phyloP scores from a whole-genome alignment of 345 rosid species.

The Triadica sebifera region DNA sequence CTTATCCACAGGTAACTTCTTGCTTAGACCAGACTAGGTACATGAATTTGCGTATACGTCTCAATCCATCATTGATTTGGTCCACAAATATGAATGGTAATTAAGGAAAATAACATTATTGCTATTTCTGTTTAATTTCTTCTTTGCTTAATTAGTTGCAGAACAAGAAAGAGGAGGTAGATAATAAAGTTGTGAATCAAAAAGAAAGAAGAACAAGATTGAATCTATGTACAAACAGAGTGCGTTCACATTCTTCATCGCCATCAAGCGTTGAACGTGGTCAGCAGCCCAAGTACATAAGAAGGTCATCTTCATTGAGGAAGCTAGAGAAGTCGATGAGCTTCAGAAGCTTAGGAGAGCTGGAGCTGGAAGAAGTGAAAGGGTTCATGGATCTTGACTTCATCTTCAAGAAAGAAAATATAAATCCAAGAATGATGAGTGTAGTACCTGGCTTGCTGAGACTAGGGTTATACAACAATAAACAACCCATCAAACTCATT shows the following conservation, averaged over 20 bases:
- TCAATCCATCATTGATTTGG: too few relatives aligned
- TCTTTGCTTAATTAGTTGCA: not conserved
- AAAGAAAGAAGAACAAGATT: slow-evolving; percentile 35
- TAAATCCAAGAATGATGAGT: slow-evolving; percentile 45
- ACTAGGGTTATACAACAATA: slow-evolving; percentile 21
- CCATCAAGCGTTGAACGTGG: not conserved
- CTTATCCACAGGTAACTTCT: slow-evolving; percentile 1
- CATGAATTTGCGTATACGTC: not conserved
- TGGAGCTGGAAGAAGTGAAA: slow-evolving; percentile 68
- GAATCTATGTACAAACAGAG: slow-evolving; percentile 17
- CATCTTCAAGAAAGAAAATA: slow-evolving; percentile 44
- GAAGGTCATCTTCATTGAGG: slow-evolving; percentile 4
- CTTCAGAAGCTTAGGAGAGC: slow-evolving; percentile 41
- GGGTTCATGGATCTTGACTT: slow-evolving; percentile 72
- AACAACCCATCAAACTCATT: not conserved
- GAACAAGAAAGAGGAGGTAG: slow-evolving; percentile 1
- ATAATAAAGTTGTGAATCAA: not conserved
- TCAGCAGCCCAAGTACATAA: not conserved
- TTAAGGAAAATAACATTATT: too few relatives aligned
- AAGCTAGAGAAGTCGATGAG: slow-evolving; percentile 39
- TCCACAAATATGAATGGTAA: too few relatives aligned
- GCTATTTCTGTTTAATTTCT: not conserved
- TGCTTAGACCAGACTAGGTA: not conserved
- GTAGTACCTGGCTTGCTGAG: slow-evolving; percentile 59
- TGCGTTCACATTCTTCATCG: slow-evolving; percentile 43